Conservation (phyloP, 2,329 filamentous ascomycete genomes). For the Colletotrichum noveboracense region DNA sequence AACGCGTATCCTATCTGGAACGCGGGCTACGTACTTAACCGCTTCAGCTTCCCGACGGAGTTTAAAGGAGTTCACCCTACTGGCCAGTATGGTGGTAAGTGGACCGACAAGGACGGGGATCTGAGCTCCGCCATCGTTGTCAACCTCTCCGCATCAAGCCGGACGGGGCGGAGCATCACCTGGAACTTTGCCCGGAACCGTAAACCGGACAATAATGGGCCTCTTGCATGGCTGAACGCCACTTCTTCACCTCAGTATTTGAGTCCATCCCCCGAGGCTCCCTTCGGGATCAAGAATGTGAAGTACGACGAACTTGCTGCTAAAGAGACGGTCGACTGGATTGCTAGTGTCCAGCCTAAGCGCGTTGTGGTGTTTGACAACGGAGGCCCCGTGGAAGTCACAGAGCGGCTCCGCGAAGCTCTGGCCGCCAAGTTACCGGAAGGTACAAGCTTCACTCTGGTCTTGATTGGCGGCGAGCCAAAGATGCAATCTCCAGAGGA, state of each 20-base stretch:
- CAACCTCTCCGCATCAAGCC: conserved; percentile 32
- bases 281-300: conserved; percentile 9
- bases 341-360: conserved; percentile 3
- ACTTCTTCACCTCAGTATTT: conserved; percentile 25
- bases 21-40: conserved; percentile 34
- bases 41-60: conserved; percentile 35
- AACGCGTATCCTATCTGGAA: conserved; percentile 27
- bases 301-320: conserved; percentile 10
- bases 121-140: conserved; percentile 36
- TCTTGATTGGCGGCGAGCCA: conserved; percentile 1
- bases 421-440: background rate
- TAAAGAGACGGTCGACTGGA: conserved; percentile 14
- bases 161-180: conserved; percentile 31
- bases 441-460: background rate
- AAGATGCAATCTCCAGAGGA: background rate
- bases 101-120: conserved; percentile 35
- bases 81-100: conserved; percentile 21
- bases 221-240: conserved; percentile 31
- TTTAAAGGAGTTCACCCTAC: conserved; percentile 24
- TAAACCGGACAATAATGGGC: background rate
- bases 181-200: conserved; percentile 28
- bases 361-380: conserved; percentile 26
- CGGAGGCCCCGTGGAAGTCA: conserved; percentile 13
- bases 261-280: background rate
- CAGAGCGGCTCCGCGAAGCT: background rate